Evolutionary conservation across 805 yeast genomes (phyloP).

Genomic region (Candida odintsovae): DNA sequence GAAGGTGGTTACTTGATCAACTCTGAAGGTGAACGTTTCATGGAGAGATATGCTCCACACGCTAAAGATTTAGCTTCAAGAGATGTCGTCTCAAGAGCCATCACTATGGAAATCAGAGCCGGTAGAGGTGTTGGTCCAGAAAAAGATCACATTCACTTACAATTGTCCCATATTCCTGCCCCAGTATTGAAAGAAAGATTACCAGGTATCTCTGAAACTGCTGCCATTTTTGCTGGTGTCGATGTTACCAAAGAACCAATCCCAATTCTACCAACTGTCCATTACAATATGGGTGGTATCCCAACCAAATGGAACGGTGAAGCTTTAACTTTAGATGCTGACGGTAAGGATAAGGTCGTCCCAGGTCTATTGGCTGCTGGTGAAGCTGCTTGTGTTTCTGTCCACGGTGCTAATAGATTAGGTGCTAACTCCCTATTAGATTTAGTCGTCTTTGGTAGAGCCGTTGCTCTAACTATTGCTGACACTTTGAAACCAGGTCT

Average conservation of each 20-base stretch:
- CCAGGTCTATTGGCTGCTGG: constrained; percentile 97
- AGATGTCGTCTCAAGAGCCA: constrained; percentile 97
- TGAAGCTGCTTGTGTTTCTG: constrained; percentile 98
- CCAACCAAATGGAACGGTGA: constrained; percentile 98
- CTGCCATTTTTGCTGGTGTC: constrained; percentile 97
- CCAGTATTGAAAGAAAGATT: constrained; percentile 88
- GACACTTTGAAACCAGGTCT: constrained; percentile 83
- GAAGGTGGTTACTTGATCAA: constrained; percentile 98
- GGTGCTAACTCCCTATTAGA: constrained; percentile 98
- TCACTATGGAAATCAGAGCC: constrained; percentile 96
- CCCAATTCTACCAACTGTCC: constrained; percentile 97
- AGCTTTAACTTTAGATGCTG: constrained; percentile 73
- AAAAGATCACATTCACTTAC: constrained; percentile 93
- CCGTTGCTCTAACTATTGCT: constrained; percentile 87
- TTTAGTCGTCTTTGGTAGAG: constrained; percentile 97
- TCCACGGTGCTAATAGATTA: constrained; percentile 98
- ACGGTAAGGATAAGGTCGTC: constrained; percentile 85
- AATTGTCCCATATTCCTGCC: constrained; percentile 91
- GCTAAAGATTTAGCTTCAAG: constrained; percentile 98
- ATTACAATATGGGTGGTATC: constrained; percentile 99
- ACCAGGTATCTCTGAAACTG: constrained; percentile 99
- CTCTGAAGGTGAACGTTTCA: constrained; percentile 97
- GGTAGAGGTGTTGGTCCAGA: constrained; percentile 98
- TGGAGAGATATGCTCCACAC: constrained; percentile 99
- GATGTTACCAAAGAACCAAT: constrained; percentile 99